Percentiles rank a stretch among this genome's conserved stretches.
phyloP scores from a whole-genome alignment of 2,329 filamentous ascomycete species.

The Mycosphaerella sp. region DNA sequence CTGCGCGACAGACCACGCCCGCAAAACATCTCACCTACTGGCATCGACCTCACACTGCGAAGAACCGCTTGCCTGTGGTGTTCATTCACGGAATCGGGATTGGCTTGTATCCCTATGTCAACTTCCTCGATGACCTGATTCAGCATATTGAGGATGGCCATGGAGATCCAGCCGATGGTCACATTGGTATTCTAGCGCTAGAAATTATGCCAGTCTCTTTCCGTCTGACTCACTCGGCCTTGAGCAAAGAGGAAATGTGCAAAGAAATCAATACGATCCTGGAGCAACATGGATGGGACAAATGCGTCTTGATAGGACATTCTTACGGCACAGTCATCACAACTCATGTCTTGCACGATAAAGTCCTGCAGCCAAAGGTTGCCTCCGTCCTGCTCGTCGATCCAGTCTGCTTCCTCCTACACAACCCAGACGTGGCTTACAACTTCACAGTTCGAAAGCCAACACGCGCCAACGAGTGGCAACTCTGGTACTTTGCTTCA shows the following conservation, averaged over 20 bases:
- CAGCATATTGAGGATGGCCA: slow-evolving; percentile 7
- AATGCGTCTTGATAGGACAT: slow-evolving; percentile 56
- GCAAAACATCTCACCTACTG: slow-evolving; percentile 53
- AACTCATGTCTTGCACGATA: slow-evolving; percentile 54
- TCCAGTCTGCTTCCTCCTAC: slow-evolving; percentile 61
- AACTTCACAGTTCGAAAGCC: slow-evolving; percentile 54
- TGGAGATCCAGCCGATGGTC: slow-evolving; percentile 31
- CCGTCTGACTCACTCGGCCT: slow-evolving; percentile 52
- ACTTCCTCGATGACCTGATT: slow-evolving; percentile 33
- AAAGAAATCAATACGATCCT: slow-evolving; percentile 53
- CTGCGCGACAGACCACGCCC: slow-evolving; percentile 45
- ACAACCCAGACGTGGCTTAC: slow-evolving; percentile 63
- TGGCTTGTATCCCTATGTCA: slow-evolving; percentile 47
- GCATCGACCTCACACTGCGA: slow-evolving; percentile 55
- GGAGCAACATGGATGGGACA: slow-evolving; percentile 51
- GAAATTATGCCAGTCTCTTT: slow-evolving; percentile 61
- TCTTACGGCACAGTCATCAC: slow-evolving; percentile 57
- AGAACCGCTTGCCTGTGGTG: slow-evolving; percentile 53
- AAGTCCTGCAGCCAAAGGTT: slow-evolving; percentile 42
- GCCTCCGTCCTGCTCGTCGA: slow-evolving; percentile 51
- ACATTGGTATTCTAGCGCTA: slow-evolving; percentile 57
- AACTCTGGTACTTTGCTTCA: slow-evolving; percentile 64
- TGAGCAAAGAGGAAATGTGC: slow-evolving; percentile 51
- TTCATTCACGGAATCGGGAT: slow-evolving; percentile 68
- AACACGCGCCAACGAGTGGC: slow-evolving; percentile 58